Percentiles rank a stretch among this genome's conserved stretches.
These are phyloP conservation scores for Chenopodium formosanum DNA, from an alignment of 148 eudicot genomes.

Conservation along the genomic window DNA sequence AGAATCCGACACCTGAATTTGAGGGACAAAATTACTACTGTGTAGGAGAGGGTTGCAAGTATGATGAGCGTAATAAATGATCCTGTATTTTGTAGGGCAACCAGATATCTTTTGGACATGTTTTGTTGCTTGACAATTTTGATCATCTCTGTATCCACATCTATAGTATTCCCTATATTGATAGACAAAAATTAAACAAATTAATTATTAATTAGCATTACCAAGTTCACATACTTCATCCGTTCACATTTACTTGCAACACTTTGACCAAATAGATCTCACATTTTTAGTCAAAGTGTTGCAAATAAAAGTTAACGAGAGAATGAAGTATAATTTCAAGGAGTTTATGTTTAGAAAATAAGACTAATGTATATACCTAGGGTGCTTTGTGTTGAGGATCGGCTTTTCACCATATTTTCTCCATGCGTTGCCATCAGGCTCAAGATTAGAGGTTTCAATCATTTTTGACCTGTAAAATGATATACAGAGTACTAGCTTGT, in stretches of 20 bases:
- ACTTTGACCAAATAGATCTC: too few relatives aligned
- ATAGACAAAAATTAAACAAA: too few relatives aligned
- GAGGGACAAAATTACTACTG: background rate
- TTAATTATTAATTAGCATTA: too few relatives aligned
- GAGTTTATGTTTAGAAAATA: too few relatives aligned
- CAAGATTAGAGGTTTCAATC: background rate
- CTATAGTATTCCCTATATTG: background rate
- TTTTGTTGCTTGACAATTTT: background rate
- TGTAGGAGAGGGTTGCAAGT: background rate
- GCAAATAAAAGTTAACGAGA: too few relatives aligned
- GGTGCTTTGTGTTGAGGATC: background rate
- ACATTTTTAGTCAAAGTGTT: too few relatives aligned
- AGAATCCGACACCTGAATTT: background rate
- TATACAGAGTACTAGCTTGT: too few relatives aligned
- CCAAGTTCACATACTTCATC: background rate
- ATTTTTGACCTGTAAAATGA: background rate
- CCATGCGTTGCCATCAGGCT: background rate
- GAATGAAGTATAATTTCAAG: too few relatives aligned
- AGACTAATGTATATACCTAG: background rate
- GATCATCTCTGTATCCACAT: background rate
- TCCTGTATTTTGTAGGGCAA: background rate
- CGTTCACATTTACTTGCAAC: too few relatives aligned
- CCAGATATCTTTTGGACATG: background rate
- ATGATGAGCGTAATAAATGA: background rate
- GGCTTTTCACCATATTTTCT: background rate